Conservation (phyloP, 2,329 filamentous ascomycete species). For the Pestalotiopsis sp. region DNA sequence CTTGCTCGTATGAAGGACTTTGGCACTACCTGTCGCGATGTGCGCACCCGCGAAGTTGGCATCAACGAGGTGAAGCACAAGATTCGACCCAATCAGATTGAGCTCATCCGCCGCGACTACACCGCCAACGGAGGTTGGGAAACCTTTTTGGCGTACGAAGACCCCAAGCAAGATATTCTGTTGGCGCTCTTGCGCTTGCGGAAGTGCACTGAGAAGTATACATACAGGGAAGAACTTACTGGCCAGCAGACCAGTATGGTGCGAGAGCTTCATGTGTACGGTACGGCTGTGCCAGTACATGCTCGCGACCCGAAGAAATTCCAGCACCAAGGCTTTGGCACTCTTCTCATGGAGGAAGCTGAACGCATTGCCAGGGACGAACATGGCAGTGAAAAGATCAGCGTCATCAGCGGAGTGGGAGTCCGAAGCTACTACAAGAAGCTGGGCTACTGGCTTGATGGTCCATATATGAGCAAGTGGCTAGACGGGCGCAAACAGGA, state of each 20-base stretch:
- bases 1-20: conserved; percentile 99
- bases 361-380: conserved; percentile 94
- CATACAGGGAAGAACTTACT: conserved; percentile 84
- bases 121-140: conserved; percentile 97
- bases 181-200: conserved; percentile 87
- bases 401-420: conserved; percentile 96
- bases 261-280: conserved; percentile 94
- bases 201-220: conserved; percentile 90
- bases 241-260: conserved; percentile 90
- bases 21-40: conserved; percentile 93
- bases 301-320: conserved; percentile 95
- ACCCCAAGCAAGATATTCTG: conserved; percentile 96
- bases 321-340: conserved; percentile 97
- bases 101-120: conserved; percentile 93
- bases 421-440: conserved; percentile 94
- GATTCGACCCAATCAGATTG: conserved; percentile 93
- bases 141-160: conserved; percentile 96
- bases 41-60: conserved; percentile 93
- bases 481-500: conserved; percentile 48
- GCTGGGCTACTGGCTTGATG: conserved; percentile 91
- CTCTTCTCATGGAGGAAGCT: conserved; percentile 95
- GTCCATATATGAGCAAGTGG: conserved; percentile 79
- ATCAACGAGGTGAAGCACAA: conserved; percentile 99
- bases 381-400: conserved; percentile 91
- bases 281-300: conserved; percentile 95